Conservation (phyloP, 768 basidiomycete genomes). For the Daedalea quercina region DNA sequence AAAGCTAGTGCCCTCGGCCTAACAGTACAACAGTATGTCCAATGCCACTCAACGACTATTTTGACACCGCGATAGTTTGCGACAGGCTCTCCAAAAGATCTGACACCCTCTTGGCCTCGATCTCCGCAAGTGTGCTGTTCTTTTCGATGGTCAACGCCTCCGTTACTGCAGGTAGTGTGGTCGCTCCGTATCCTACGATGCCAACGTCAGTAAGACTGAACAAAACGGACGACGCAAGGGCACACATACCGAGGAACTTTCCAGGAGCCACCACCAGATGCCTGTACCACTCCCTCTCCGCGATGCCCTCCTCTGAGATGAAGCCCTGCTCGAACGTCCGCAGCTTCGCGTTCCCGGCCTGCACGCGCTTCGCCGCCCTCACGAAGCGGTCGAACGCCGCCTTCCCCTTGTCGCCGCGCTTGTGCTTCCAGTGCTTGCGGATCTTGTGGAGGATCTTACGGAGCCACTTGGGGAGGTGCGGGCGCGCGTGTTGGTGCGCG, state of each 20-base stretch:
- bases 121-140: slow-evolving; percentile 50
- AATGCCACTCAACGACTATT: too few species aligned
- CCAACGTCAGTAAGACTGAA: not conserved
- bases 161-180: slow-evolving; percentile 73
- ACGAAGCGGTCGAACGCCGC: slow-evolving; percentile 34
- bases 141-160: slow-evolving; percentile 70
- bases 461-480: slow-evolving; percentile 12
- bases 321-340: slow-evolving; percentile 73
- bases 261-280: slow-evolving; percentile 85
- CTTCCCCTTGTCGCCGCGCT: not conserved
- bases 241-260: slow-evolving; percentile 62
- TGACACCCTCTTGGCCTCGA: slow-evolving; percentile 56
- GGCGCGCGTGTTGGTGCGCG: not conserved
- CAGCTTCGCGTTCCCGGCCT: slow-evolving; percentile 58
- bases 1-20: too few species aligned
- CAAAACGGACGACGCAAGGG: not conserved
- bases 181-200: slow-evolving; percentile 69
- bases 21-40: not conserved
- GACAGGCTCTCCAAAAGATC: slow-evolving; percentile 38
- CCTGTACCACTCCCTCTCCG: slow-evolving; percentile 79
- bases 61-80: slow-evolving; percentile 12
- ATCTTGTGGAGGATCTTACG: slow-evolving; percentile 9
- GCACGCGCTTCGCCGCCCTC: slow-evolving; percentile 52
- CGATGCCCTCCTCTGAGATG: slow-evolving; percentile 69
- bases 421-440: slow-evolving; percentile 3